Percentiles rank a stretch among this genome's conserved stretches.
phyloP scores from a whole-genome alignment of 345 rosid genomes.

The Mercurialis annua region DNA sequence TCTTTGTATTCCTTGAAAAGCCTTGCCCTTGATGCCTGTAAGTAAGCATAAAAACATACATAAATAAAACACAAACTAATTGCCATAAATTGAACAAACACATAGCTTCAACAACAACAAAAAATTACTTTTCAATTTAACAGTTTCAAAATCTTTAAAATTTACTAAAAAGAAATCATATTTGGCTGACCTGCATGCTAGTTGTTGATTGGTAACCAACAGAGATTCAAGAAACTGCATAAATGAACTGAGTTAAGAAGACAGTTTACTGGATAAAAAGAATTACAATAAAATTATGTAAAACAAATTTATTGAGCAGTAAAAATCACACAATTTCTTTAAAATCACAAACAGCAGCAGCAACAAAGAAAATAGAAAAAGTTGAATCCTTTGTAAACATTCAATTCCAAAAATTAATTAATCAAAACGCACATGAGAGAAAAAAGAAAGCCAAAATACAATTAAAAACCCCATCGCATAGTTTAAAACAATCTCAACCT shows the following conservation, averaged over 20 bases:
- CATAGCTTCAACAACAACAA: not conserved
- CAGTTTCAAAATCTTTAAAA: not conserved
- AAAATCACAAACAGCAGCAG: too few species aligned
- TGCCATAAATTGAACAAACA: not conserved
- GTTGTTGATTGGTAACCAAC: not conserved
- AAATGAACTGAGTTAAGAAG: not conserved
- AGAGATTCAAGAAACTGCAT: not conserved
- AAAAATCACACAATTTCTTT: too few species aligned
- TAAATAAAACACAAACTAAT: not conserved
- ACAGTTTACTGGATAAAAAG: too few species aligned
- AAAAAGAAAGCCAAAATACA: not conserved
- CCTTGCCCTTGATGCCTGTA: slow-evolving; percentile 91
- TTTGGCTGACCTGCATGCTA: slow-evolving; percentile 12
- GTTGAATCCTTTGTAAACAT: not conserved
- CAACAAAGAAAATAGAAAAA: too few species aligned
- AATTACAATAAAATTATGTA: too few species aligned
- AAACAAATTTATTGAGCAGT: too few species aligned
- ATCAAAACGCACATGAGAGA: not conserved
- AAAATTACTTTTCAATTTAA: not conserved
- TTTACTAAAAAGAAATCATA: not conserved
- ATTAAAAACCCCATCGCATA: not conserved
- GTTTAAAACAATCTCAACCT: not conserved
- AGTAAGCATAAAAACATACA: not conserved
- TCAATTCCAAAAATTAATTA: not conserved
- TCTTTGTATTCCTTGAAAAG: slow-evolving; percentile 95